A percentile compares a stretch with the other conserved stretches of the same genome.
phyloP scores from a whole-genome alignment of 805 yeast genomes.

The Teunomyces lycoperdinae region DNA sequence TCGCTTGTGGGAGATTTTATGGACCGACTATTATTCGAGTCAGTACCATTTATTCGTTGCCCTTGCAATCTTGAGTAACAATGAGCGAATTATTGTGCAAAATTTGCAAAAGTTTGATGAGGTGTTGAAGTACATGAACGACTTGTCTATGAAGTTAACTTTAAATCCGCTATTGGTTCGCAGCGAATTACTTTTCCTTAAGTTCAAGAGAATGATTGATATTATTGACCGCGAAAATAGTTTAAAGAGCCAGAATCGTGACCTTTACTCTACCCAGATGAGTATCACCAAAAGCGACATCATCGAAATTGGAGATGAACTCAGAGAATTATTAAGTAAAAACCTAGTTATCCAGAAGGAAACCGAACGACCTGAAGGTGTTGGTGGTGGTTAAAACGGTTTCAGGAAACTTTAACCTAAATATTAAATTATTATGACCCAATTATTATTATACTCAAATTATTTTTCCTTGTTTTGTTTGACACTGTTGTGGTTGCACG shows the following conservation, averaged over 20 bases:
- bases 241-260: slow-evolving; percentile 12
- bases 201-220: slow-evolving; percentile 76
- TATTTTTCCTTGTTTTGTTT: neutral
- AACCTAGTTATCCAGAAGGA: slow-evolving; percentile 67
- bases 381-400: slow-evolving; percentile 38
- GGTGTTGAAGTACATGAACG: slow-evolving; percentile 89
- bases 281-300: slow-evolving; percentile 7
- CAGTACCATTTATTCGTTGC: slow-evolving; percentile 89
- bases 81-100: slow-evolving; percentile 72
- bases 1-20: slow-evolving; percentile 86
- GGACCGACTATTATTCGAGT: slow-evolving; percentile 83
- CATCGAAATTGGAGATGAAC: slow-evolving; percentile 46
- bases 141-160: slow-evolving; percentile 72
- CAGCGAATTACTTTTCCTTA: slow-evolving; percentile 77
- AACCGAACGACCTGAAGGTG: slow-evolving; percentile 41
- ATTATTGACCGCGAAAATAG: slow-evolving; percentile 61
- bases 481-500: neutral
- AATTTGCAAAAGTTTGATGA: slow-evolving; percentile 83
- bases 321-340: slow-evolving; percentile 59
- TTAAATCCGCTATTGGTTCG: slow-evolving; percentile 76
- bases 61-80: slow-evolving; percentile 83
- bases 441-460: neutral
- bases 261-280: slow-evolving; percentile 12
- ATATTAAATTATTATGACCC: neutral
- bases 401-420: neutral